Conservation (phyloP, 176 grass and related monocot species). For the Oryza glaberrima region DNA sequence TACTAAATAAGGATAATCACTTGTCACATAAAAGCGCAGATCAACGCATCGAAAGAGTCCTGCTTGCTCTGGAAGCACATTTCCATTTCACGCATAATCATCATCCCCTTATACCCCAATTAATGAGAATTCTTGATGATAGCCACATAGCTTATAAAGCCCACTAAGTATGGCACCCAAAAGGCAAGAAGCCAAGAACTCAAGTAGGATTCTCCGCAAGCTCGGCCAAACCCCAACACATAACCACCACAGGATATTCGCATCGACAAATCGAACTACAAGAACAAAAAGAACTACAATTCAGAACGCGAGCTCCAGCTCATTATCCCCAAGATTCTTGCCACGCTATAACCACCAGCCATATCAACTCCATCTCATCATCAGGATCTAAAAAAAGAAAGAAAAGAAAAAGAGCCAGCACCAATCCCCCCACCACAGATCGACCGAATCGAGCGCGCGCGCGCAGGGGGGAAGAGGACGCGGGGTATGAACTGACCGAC, state of each 20-base stretch:
- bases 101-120: not conserved
- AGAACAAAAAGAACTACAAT: conserved; percentile 19
- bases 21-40: not conserved
- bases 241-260: not conserved
- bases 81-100: not conserved
- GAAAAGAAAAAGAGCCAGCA: not conserved
- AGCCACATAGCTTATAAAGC: not conserved
- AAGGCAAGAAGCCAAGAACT: not conserved
- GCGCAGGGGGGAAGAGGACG: not conserved
- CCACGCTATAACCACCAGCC: not conserved
- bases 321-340: conserved; percentile 13
- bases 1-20: conserved; percentile 20
- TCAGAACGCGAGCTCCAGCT: not conserved
- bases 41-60: not conserved
- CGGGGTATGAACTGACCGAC: conserved; percentile 57
- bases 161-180: not conserved
- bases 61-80: not conserved
- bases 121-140: conserved; percentile 28
- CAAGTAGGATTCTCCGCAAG: not conserved
- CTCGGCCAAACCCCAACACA: not conserved
- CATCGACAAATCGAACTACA: not conserved
- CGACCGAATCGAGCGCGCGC: conserved; percentile 7
- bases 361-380: not conserved
- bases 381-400: not conserved
- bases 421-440: not conserved